Base-by-base conservation (phyloP, 345 rosid species). In the Hibiscus tridactylites region DNA sequence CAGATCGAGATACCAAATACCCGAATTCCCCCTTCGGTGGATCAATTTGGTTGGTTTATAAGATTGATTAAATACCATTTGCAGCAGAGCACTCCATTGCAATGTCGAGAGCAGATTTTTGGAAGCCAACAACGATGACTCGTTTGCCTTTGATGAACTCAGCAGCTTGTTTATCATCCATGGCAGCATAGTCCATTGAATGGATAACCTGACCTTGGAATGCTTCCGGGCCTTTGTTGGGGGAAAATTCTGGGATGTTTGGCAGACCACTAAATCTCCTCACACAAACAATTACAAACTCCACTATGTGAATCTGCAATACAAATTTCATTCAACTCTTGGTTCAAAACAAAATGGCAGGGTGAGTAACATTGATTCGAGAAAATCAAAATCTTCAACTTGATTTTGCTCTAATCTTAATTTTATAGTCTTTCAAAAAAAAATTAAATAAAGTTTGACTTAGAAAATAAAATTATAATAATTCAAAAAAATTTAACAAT, bases 51-150 rank as follows among this genome's bases (percentile, higher is more conserved):
- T 42, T 0, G 11, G 8, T 0, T 37, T 37, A 37, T 37, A 6
- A 42, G 46, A 42, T 8, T 9, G 10, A 9, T 42, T 42, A 42
- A 8, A 54, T 9, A 13, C 61, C 71, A 69, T 65, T 64, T 21
- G 44, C 76, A 19, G 35, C 39, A 11, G 71, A 13, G 50, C 63
- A 64, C n/a, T 73, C 71, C 63, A 35, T 53, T 53, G 70, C 70
- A 17, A 73, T 63, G 63, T 73, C 76, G 53, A 64, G 2, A 3
- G 75, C 71, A 15, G 76, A 73, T 73, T 73, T 73, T 35, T 63
- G 63, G 2, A 64, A 54, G 0, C 76, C 76, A 39, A 73, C 71
- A 37, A 73, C 63, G 2, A 63, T 3, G n/a, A 73, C 53, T 64
- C 56, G 11, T 60, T 73, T 73, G 13, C 65, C 56, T 66, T 65